Conservation (phyloP, 1,284 basidiomycete genomes). For the Trametes hirsuta region DNA sequence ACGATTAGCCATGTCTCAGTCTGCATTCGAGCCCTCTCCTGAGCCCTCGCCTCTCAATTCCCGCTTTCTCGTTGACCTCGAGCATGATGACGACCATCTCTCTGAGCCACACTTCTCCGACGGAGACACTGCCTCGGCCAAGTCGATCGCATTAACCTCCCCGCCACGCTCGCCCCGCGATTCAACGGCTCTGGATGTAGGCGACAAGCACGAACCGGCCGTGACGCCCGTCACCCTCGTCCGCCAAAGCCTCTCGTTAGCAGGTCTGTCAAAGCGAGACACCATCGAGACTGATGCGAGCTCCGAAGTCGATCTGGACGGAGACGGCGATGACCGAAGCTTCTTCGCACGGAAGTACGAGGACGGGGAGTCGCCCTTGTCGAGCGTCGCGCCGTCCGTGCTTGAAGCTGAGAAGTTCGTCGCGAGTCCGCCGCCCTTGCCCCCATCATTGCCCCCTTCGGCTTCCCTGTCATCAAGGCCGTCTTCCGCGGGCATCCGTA, state of each 20-base stretch:
- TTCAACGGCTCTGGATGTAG: slow-evolving; percentile 44
- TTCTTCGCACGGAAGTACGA: slow-evolving; percentile 45
- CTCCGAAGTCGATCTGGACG: slow-evolving; percentile 43
- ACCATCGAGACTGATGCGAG: slow-evolving; percentile 54
- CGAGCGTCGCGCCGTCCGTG: slow-evolving; percentile 53
- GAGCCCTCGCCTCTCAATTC: slow-evolving; percentile 29
- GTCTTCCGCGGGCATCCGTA: slow-evolving; percentile 29
- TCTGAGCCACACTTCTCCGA: slow-evolving; percentile 44
- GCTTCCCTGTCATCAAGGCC: slow-evolving; percentile 25
- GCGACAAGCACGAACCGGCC: slow-evolving; percentile 22
- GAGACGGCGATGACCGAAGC: slow-evolving; percentile 48
- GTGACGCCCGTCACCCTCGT: slow-evolving; percentile 31
- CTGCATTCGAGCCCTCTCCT: slow-evolving; percentile 17
- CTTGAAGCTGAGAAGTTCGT: slow-evolving; percentile 42
- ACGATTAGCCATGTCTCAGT: slow-evolving; percentile 18
- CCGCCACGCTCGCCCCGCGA: slow-evolving; percentile 39
- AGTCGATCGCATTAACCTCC: slow-evolving; percentile 74
- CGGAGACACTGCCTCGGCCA: slow-evolving; percentile 79
- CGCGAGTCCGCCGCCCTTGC: slow-evolving; percentile 19
- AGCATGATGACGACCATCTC: slow-evolving; percentile 27
- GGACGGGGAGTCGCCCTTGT: slow-evolving; percentile 50
- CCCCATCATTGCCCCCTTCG: slow-evolving; percentile 21
- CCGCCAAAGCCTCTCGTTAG: slow-evolving; percentile 30
- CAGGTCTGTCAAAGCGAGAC: slow-evolving; percentile 25
- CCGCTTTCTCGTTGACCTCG: slow-evolving; percentile 32